Base-by-base conservation (phyloP, 345 rosid genomes). In the Dimocarpus longan region DNA sequence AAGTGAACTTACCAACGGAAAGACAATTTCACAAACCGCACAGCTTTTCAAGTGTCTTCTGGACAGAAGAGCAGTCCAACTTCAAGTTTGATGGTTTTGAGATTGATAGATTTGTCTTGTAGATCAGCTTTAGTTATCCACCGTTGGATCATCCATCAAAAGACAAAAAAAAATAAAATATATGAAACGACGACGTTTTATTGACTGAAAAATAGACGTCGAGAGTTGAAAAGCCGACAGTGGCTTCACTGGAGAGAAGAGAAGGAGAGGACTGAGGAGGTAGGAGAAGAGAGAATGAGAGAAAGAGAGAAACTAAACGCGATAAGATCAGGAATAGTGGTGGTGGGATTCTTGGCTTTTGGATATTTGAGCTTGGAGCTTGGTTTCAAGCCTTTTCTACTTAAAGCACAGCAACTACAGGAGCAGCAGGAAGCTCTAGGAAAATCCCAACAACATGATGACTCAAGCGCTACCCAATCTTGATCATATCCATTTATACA, bases 361-460 rank as follows among this genome's bases (percentile, higher is more conserved):
- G 97, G 95, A 10, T 93, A 93, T 76, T 43, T 93, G 76, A 85
- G 94, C 3, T 73, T 91, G 9, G 82, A 91, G 60, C 82, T 91
- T 57, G 95, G 93, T 1, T 88, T 91, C 84, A 90, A 93, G 80
- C 95, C 95, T 60, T 93, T 87, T 83, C 88, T 90, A 66, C 85
- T 86, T 3, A 86, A 78, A 71, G 89, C 94, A 37, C 87, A 89
- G 74, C 73, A 82, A 64, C 75, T 76, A 78, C 75, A 83, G 57
- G 86, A 91, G 57, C 72, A 86, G 62, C 80, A 81, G 73, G 80
- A 83, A 71, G 44, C 81, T 54, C 60, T 54, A 3, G 71, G 40
- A 66, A 71, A 79, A 52, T 26, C 67, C 54, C 79, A 15, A 3
- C 39, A 68, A 26, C 46, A 74, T 22, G 48, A 74, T 68, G 19